These are phyloP conservation scores for Thraustochytrium sp. DNA, from an alignment of 352 stramenopile genomes.

Conservation along the genomic window DNA sequence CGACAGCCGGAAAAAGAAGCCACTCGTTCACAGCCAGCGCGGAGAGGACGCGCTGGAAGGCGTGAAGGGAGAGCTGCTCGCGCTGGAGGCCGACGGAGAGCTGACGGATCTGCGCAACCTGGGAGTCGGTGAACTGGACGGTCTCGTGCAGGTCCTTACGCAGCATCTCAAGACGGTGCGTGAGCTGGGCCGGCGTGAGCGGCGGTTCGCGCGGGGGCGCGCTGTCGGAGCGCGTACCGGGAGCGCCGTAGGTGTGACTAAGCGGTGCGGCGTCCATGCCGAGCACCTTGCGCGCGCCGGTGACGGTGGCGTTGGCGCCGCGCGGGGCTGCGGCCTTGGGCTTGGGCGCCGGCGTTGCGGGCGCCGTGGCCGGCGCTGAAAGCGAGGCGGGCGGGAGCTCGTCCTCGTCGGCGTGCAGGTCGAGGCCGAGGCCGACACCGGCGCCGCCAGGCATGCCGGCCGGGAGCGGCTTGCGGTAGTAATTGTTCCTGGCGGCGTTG, in stretches of 20 bases:
- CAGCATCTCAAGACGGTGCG: background rate
- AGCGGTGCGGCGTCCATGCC: background rate
- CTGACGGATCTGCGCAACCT: background rate
- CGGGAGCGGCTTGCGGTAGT: conserved; percentile 4
- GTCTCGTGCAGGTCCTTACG: background rate
- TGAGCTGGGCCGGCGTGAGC: background rate
- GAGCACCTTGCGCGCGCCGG: background rate
- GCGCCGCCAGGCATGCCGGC: conserved; percentile 1
- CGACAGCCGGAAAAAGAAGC: background rate
- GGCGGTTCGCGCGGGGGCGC: background rate
- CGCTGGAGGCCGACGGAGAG: background rate
- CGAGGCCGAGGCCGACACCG: background rate
- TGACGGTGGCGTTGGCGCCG: background rate
- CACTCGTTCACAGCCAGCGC: background rate
- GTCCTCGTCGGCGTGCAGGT: background rate
- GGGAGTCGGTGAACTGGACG: background rate
- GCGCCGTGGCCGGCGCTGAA: background rate
- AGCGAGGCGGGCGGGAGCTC: background rate
- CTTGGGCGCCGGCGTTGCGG: background rate
- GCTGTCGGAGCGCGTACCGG: background rate
- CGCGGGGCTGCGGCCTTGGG: background rate
- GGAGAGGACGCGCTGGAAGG: background rate
- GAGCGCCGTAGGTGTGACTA: background rate
- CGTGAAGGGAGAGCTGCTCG: conserved; percentile 18
- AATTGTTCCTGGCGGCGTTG: background rate